Conservation (phyloP, 371 early-diverging fungal genomes). For the Mucor ambiguus region DNA sequence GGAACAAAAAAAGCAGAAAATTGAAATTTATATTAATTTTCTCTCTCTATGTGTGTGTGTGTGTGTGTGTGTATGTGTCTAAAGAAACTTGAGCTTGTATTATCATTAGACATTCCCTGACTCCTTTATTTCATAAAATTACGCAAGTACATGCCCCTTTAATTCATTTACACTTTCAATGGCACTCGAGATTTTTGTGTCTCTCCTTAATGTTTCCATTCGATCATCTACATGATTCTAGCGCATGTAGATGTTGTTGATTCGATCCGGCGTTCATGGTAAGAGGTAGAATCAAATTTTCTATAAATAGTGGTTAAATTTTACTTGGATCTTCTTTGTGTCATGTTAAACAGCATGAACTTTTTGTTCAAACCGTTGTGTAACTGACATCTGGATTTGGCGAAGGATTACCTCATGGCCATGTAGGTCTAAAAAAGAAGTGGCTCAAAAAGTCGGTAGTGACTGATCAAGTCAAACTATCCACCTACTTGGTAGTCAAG, state of each 20-base stretch:
- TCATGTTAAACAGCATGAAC: not conserved
- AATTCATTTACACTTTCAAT: not conserved
- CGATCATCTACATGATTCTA: not conserved
- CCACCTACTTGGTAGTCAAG: not conserved
- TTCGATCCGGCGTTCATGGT: not conserved
- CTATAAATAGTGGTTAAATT: not conserved
- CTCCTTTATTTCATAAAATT: not conserved
- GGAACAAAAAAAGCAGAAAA: not conserved
- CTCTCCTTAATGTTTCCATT: not conserved
- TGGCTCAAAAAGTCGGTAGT: not conserved
- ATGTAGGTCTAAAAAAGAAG: not conserved
- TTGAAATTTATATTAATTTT: not conserved
- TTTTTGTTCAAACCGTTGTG: not conserved
- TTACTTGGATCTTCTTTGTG: not conserved
- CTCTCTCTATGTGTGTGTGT: not conserved
- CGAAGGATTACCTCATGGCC: not conserved
- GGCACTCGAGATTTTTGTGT: not conserved
- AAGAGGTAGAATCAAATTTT: not conserved
- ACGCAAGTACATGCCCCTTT: not conserved
- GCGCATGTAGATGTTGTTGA: not conserved
- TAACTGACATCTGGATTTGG: not conserved
- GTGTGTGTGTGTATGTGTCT: not conserved
- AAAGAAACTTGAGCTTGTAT: not conserved
- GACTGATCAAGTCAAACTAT: not conserved
- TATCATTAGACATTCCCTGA: not conserved